phyloP scores from a whole-genome alignment of 768 basidiomycete genomes.

The Tulasnella sp. region DNA sequence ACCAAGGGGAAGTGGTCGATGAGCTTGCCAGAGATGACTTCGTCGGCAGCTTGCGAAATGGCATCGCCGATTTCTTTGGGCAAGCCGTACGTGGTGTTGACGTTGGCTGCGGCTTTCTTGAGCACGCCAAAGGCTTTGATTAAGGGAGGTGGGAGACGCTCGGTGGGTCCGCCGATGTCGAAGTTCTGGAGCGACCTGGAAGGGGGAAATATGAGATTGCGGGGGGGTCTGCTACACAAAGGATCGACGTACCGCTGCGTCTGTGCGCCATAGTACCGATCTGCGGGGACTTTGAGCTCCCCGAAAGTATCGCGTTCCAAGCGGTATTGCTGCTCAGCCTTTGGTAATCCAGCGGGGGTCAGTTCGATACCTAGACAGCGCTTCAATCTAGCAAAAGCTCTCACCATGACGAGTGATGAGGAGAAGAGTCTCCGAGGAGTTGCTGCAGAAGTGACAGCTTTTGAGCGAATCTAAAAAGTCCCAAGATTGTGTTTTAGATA shows the following conservation, averaged over 20 bases:
- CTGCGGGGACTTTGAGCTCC: slow-evolving; percentile 77
- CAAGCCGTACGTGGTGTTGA: slow-evolving; percentile 85
- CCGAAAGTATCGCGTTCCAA: slow-evolving; percentile 93
- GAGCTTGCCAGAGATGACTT: slow-evolving; percentile 93
- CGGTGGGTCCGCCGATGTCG: slow-evolving; percentile 91
- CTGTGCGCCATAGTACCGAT: slow-evolving; percentile 96
- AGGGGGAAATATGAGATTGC: not conserved
- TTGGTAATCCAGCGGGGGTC: not conserved
- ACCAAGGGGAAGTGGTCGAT: slow-evolving; percentile 95
- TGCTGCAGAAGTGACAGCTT: slow-evolving; percentile 5
- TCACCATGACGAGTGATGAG: slow-evolving; percentile 14
- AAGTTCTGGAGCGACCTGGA: slow-evolving; percentile 89
- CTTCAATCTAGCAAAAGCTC: not conserved
- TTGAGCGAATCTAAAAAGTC: not conserved
- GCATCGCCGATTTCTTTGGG: slow-evolving; percentile 80
- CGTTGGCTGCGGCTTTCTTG: slow-evolving; percentile 91
- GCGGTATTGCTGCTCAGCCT: slow-evolving; percentile 36
- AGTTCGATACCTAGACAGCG: not conserved
- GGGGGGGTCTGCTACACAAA: not conserved
- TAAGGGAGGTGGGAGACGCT: slow-evolving; percentile 87
- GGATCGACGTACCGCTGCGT: slow-evolving; percentile 66
- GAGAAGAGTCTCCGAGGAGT: slow-evolving; percentile 17
- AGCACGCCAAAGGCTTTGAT: slow-evolving; percentile 97
- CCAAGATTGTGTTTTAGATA: not conserved
- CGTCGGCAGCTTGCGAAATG: slow-evolving; percentile 89